phyloP scores from a whole-genome alignment of 768 basidiomycete species.

The Russula lepida region DNA sequence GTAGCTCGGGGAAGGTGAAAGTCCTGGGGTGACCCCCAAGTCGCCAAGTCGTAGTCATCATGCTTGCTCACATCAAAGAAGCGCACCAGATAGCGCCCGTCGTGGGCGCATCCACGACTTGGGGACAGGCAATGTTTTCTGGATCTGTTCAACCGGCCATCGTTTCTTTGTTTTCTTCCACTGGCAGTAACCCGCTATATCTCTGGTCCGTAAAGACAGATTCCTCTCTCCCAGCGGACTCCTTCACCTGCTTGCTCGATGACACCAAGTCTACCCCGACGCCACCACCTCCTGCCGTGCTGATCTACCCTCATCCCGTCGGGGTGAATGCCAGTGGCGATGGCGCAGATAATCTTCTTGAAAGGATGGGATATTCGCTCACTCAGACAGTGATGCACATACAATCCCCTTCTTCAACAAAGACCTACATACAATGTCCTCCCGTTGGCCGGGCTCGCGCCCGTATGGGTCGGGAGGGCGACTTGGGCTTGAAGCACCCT shows the following conservation, averaged over 20 bases:
- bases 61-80: background rate
- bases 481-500: conserved; percentile 54
- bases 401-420: conserved; percentile 64
- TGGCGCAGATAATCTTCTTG: conserved; percentile 22
- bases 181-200: conserved; percentile 50
- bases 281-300: conserved; percentile 38
- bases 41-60: background rate
- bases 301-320: conserved; percentile 37
- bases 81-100: background rate
- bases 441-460: conserved; percentile 22
- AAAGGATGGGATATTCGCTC: conserved; percentile 33
- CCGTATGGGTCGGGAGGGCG: conserved; percentile 20
- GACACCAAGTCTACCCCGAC: conserved; percentile 44
- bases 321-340: conserved; percentile 20
- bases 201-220: conserved; percentile 47
- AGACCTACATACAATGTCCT: conserved; percentile 62
- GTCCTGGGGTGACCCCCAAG: background rate
- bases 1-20: background rate
- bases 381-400: conserved; percentile 69
- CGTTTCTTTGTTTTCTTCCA: conserved; percentile 72
- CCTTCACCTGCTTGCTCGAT: conserved; percentile 54
- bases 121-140: conserved; percentile 39
- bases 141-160: conserved; percentile 50
- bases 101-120: background rate
- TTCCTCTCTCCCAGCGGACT: conserved; percentile 46